Evolutionary conservation across 2,329 filamentous ascomycete genomes (phyloP).

Genomic region (Cladophialophora immunda): DNA sequence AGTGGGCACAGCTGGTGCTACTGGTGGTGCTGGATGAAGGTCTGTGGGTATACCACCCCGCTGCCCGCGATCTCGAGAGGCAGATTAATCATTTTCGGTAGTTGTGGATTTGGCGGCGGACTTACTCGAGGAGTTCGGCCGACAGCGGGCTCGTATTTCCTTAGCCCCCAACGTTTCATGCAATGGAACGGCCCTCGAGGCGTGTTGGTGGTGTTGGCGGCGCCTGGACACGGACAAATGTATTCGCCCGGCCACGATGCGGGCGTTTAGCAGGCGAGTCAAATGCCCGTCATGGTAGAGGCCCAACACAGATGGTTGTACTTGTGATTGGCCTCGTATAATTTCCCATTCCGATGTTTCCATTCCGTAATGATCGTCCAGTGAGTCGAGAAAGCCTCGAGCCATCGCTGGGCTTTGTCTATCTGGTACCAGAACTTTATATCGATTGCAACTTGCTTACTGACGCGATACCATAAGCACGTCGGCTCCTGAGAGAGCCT

Average conservation of each 20-base stretch:
- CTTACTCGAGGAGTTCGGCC: neutral
- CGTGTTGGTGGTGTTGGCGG: neutral
- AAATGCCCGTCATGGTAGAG: neutral
- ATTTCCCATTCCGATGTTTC: neutral
- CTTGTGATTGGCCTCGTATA: neutral
- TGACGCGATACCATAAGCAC: neutral
- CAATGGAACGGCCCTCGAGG: neutral
- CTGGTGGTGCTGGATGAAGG: neutral
- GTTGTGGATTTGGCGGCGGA: neutral
- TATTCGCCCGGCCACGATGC: neutral
- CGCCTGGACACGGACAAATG: neutral
- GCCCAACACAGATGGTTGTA: neutral
- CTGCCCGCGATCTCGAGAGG: neutral
- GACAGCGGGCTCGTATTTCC: neutral
- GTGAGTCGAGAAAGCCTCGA: neutral
- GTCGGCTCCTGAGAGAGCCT: neutral
- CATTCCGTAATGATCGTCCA: neutral
- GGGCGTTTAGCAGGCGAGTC: constrained; percentile 3
- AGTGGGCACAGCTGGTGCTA: neutral
- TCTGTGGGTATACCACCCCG: neutral
- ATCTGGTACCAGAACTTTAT: neutral
- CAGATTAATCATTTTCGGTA: neutral
- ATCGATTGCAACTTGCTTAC: neutral
- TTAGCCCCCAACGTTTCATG: constrained; percentile 1
- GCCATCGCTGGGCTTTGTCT: neutral